A percentile compares a stretch with the other conserved stretches of the same genome.
Conservation (phyloP, 169 alveolate species). For the Fabrea salina region DNA sequence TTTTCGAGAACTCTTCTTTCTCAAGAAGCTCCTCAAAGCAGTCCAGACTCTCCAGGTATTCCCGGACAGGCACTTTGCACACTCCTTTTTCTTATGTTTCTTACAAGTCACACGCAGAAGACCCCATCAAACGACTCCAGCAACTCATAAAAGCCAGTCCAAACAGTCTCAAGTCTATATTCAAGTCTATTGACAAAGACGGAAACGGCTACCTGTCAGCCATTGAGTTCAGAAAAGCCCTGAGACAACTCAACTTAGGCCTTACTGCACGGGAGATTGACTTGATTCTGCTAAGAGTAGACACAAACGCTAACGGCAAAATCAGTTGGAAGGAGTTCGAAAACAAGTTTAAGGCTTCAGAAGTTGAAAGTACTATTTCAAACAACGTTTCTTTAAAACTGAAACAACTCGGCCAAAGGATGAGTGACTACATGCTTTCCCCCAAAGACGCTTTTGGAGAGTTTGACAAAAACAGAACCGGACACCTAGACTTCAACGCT, state of each 20-base stretch:
- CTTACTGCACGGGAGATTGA: slow-evolving; percentile 73
- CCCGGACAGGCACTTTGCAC: too few species aligned
- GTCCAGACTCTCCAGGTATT: too few species aligned
- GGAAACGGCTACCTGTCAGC: slow-evolving; percentile 35
- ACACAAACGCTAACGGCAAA: slow-evolving; percentile 60
- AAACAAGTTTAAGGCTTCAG: slow-evolving; percentile 48
- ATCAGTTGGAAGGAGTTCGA: slow-evolving; percentile 71
- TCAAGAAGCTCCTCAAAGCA: not conserved
- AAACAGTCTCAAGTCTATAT: slow-evolving; percentile 29
- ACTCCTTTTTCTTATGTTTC: not conserved
- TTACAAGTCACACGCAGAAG: not conserved
- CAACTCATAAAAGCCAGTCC: slow-evolving; percentile 29
- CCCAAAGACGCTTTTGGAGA: slow-evolving; percentile 80
- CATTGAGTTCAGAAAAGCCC: slow-evolving; percentile 70
- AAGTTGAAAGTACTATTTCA: slow-evolving; percentile 50
- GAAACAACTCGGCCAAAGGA: slow-evolving; percentile 67
- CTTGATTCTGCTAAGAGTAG: slow-evolving; percentile 45
- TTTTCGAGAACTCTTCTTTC: not conserved
- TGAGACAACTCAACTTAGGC: slow-evolving; percentile 67
- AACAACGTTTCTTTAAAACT: slow-evolving; percentile 60
- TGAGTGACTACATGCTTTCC: slow-evolving; percentile 70
- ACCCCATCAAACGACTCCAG: slow-evolving; percentile 43
- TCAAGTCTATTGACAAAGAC: slow-evolving; percentile 42
- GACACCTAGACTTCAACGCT: slow-evolving; percentile 61
- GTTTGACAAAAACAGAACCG: slow-evolving; percentile 63